phyloP scores from a whole-genome alignment of 768 basidiomycete genomes.

The Lyophyllum atratum region DNA sequence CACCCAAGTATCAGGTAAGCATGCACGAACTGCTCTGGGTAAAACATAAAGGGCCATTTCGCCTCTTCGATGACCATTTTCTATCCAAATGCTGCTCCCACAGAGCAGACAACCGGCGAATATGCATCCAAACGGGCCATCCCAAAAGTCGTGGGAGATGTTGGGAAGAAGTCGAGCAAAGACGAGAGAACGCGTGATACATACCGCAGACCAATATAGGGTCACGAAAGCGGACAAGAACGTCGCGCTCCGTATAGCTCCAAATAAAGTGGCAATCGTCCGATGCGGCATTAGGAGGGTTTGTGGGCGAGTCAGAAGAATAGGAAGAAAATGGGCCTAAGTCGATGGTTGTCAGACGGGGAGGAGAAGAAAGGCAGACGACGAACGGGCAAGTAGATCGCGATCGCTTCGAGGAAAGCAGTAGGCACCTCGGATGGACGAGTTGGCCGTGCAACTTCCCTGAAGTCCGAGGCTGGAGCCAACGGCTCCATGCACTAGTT shows the following conservation, averaged over 20 bases:
- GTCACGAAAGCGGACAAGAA: conserved; percentile 76
- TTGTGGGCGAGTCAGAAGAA: conserved; percentile 59
- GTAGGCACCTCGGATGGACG: conserved; percentile 49
- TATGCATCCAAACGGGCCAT: conserved; percentile 71
- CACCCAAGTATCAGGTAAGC: conserved; percentile 57
- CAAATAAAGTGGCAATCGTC: conserved; percentile 43
- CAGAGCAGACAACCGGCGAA: conserved; percentile 69
- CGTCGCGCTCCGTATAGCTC: conserved; percentile 63
- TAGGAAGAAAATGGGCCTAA: conserved; percentile 72
- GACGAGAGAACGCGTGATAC: conserved; percentile 65
- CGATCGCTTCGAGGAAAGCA: conserved; percentile 64
- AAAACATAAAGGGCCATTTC: conserved; percentile 83
- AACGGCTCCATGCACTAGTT: conserved; percentile 67
- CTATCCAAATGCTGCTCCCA: conserved; percentile 78
- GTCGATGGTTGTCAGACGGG: background rate
- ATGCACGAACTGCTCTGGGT: conserved; percentile 67
- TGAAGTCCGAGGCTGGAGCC: conserved; percentile 47
- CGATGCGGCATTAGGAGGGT: conserved; percentile 47
- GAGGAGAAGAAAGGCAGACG: background rate
- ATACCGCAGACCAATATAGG: conserved; percentile 71
- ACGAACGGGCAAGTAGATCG: conserved; percentile 73
- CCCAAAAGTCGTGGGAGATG: conserved; percentile 79
- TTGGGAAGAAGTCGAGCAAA: conserved; percentile 64
- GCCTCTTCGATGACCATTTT: conserved; percentile 68
- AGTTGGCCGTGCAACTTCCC: conserved; percentile 63